phyloP scores from a whole-genome alignment of 2,329 filamentous ascomycete genomes.

The Chrysoporthe puriensis region DNA sequence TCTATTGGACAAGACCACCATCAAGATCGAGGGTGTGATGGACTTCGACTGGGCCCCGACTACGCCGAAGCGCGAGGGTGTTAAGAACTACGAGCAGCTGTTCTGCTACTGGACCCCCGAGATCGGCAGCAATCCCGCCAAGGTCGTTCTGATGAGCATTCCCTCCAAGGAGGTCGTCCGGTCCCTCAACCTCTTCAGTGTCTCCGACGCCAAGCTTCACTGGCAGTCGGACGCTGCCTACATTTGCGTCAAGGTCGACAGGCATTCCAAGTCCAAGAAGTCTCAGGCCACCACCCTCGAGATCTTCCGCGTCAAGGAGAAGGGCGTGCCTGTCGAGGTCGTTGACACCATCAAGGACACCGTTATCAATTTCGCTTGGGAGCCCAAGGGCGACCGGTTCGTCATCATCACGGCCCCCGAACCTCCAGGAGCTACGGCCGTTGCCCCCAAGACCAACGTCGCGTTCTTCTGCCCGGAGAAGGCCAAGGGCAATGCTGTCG shows the following conservation, averaged over 20 bases:
- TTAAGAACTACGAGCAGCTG: slow-evolving; percentile 93
- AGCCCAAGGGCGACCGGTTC: slow-evolving; percentile 96
- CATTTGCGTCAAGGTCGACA: slow-evolving; percentile 97
- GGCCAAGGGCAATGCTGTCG: slow-evolving; percentile 75
- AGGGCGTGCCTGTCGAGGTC: slow-evolving; percentile 97
- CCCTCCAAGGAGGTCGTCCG: slow-evolving; percentile 93
- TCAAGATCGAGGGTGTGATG: slow-evolving; percentile 96
- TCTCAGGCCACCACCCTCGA: slow-evolving; percentile 95
- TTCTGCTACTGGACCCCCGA: slow-evolving; percentile 99
- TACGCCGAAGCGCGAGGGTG: slow-evolving; percentile 76
- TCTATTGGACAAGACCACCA: slow-evolving; percentile 86
- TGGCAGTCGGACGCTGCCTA: slow-evolving; percentile 96
- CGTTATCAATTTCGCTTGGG: slow-evolving; percentile 99
- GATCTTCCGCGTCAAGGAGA: slow-evolving; percentile 96
- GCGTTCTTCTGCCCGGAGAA: slow-evolving; percentile 98
- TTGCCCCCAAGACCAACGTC: slow-evolving; percentile 90
- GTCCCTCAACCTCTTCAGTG: slow-evolving; percentile 96
- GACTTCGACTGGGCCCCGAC: slow-evolving; percentile 98
- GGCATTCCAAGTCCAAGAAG: slow-evolving; percentile 99
- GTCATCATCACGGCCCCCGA: slow-evolving; percentile 96
- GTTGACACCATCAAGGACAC: slow-evolving; percentile 98
- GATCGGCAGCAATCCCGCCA: slow-evolving; percentile 95
- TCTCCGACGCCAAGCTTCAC: slow-evolving; percentile 95
- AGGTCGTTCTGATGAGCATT: slow-evolving; percentile 94
- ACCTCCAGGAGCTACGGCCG: slow-evolving; percentile 74